A percentile compares a stretch with the other conserved stretches of the same genome.
phyloP scores from a whole-genome alignment of 192 early-diverging fungal species.

The Chytriomyces confervae region DNA sequence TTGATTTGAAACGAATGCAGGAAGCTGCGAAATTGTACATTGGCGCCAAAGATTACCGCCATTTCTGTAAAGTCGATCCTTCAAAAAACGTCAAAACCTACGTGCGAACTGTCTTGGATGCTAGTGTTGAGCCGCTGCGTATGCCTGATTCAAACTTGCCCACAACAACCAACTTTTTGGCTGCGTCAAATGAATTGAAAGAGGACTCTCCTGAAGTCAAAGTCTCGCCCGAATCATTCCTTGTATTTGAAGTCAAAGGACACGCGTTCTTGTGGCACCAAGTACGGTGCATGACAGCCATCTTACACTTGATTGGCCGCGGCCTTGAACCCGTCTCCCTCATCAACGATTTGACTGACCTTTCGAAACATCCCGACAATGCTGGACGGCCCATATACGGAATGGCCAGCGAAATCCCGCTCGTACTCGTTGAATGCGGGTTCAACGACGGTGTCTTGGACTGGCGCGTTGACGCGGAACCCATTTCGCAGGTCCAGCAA shows the following conservation, averaged over 20 bases:
- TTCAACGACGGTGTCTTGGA: constrained; percentile 58
- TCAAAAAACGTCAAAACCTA: constrained; percentile 81
- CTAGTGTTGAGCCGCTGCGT: constrained; percentile 59
- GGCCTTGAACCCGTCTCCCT: constrained; percentile 76
- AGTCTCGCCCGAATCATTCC: constrained; percentile 52
- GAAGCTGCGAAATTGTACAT: constrained; percentile 70
- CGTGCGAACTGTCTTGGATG: constrained; percentile 72
- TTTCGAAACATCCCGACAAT: constrained; percentile 50
- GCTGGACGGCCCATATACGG: constrained; percentile 84
- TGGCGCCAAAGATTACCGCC: constrained; percentile 90
- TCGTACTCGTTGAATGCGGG: constrained; percentile 87
- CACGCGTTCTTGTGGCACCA: constrained; percentile 98
- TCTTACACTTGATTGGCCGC: constrained; percentile 86
- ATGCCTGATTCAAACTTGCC: neutral
- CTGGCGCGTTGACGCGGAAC: constrained; percentile 27
- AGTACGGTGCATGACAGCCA: constrained; percentile 94
- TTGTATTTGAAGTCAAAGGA: constrained; percentile 78
- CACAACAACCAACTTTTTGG: constrained; percentile 10
- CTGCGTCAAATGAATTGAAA: neutral
- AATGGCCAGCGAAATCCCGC: constrained; percentile 88
- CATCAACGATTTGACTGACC: constrained; percentile 72
- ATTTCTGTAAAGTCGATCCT: constrained; percentile 95
- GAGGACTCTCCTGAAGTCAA: constrained; percentile 21
- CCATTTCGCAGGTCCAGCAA: neutral
- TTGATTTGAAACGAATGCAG: constrained; percentile 80